Percentiles rank a stretch among this genome's conserved stretches.
phyloP scores from a whole-genome alignment of 2,329 filamentous ascomycete species.

The Cytospora schulzeri region DNA sequence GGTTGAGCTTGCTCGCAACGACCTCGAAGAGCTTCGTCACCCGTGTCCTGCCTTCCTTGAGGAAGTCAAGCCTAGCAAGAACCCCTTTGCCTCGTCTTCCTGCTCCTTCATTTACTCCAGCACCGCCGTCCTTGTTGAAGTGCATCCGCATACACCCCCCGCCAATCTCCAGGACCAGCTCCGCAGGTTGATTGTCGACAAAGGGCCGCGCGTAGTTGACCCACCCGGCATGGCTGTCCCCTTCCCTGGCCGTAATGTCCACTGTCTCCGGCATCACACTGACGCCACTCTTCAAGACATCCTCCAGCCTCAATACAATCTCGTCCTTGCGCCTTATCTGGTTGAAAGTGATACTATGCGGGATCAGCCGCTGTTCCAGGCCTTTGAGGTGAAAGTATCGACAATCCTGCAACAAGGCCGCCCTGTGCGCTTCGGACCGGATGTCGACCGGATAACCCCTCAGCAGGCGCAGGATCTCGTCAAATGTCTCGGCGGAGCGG shows the following conservation, averaged over 20 bases:
- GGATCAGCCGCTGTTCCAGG: slow-evolving; percentile 83
- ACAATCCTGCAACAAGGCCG: slow-evolving; percentile 74
- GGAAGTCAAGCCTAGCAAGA: slow-evolving; percentile 66
- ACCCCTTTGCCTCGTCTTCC: slow-evolving; percentile 29
- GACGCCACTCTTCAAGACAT: slow-evolving; percentile 86
- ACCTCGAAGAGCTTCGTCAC: slow-evolving; percentile 77
- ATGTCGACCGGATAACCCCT: slow-evolving; percentile 83
- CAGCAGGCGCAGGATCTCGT: slow-evolving; percentile 78
- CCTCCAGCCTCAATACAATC: slow-evolving; percentile 78
- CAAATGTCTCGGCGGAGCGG: slow-evolving; percentile 80
- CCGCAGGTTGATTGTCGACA: slow-evolving; percentile 72
- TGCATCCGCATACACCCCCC: slow-evolving; percentile 65
- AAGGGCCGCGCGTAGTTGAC: slow-evolving; percentile 84
- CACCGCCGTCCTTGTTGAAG: slow-evolving; percentile 38
- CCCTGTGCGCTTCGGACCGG: slow-evolving; percentile 73
- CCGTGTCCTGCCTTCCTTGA: slow-evolving; percentile 68
- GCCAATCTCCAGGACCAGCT: slow-evolving; percentile 80
- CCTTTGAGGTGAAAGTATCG: slow-evolving; percentile 93
- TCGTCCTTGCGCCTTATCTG: slow-evolving; percentile 68
- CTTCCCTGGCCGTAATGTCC: slow-evolving; percentile 21
- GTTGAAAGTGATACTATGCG: slow-evolving; percentile 76
- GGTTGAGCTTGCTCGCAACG: slow-evolving; percentile 76
- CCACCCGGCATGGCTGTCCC: slow-evolving; percentile 48
- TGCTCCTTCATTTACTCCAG: background rate
- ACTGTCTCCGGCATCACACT: slow-evolving; percentile 58